These are phyloP conservation scores for Diaporthe citri DNA, from an alignment of 2,329 filamentous ascomycete genomes.

Conservation along the genomic window DNA sequence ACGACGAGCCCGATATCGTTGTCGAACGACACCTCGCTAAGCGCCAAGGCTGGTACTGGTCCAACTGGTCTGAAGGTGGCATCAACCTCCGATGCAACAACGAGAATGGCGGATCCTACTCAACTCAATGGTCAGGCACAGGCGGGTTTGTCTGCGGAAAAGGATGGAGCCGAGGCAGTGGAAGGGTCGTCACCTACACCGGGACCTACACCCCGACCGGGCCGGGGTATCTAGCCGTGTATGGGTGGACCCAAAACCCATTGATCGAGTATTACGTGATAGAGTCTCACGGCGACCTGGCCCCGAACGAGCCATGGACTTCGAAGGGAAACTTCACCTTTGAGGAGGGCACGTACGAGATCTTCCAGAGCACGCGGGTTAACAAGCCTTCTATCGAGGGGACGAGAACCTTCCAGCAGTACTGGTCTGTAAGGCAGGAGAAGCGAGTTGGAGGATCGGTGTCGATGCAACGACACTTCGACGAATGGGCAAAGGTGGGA, in stretches of 20 bases:
- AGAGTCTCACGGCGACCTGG: constrained; percentile 63
- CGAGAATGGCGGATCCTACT: constrained; percentile 55
- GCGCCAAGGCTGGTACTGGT: constrained; percentile 57
- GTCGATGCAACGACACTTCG: constrained; percentile 64
- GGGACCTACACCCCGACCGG: constrained; percentile 54
- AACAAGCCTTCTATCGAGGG: constrained; percentile 67
- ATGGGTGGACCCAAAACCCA: constrained; percentile 67
- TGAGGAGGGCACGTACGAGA: constrained; percentile 66
- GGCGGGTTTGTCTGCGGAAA: constrained; percentile 72
- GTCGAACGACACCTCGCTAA: constrained; percentile 40
- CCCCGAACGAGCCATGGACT: constrained; percentile 60
- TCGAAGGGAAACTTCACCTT: constrained; percentile 63
- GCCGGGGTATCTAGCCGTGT: constrained; percentile 65
- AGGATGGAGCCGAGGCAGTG: constrained; percentile 67
- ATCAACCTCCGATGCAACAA: constrained; percentile 58
- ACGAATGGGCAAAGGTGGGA: constrained; percentile 64
- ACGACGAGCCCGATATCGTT: constrained; percentile 7
- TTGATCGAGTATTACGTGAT: constrained; percentile 72
- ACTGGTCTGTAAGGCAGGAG: constrained; percentile 60
- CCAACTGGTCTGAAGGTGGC: constrained; percentile 58
- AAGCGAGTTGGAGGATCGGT: constrained; percentile 67
- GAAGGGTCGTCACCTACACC: constrained; percentile 52
- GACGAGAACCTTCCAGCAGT: constrained; percentile 66
- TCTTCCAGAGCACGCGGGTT: constrained; percentile 61
- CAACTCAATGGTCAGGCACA: constrained; percentile 56